These are phyloP conservation scores for Trichoderma atroviride DNA, from an alignment of 2,329 filamentous ascomycete genomes.

Conservation along the genomic window DNA sequence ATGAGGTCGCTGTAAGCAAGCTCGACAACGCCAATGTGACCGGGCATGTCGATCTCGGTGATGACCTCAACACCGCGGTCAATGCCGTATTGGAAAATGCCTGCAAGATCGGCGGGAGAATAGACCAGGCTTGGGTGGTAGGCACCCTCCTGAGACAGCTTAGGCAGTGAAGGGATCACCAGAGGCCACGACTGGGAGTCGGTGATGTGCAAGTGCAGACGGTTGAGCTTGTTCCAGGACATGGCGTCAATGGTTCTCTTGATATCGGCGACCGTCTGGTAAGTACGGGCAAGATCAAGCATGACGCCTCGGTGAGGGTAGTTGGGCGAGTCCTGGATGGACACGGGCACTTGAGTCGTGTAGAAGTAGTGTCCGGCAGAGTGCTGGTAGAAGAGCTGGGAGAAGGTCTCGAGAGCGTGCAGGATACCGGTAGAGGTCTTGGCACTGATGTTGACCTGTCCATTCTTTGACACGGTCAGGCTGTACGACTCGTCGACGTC, in stretches of 20 bases:
- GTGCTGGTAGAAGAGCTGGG: constrained; percentile 78
- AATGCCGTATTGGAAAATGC: constrained; percentile 72
- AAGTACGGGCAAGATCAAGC: constrained; percentile 75
- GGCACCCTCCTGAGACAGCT: constrained; percentile 71
- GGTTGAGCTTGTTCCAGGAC: constrained; percentile 80
- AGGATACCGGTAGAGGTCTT: constrained; percentile 69
- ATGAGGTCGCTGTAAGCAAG: constrained; percentile 56
- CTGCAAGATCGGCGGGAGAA: constrained; percentile 62
- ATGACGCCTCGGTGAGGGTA: constrained; percentile 82
- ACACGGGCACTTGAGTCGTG: constrained; percentile 69
- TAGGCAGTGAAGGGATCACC: constrained; percentile 72
- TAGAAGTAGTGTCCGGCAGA: constrained; percentile 62
- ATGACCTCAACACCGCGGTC: constrained; percentile 61
- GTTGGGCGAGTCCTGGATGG: constrained; percentile 70
- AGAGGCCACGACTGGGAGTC: constrained; percentile 86
- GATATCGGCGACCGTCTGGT: constrained; percentile 67
- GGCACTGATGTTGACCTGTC: constrained; percentile 65
- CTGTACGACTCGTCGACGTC: constrained; percentile 77
- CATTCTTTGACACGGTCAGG: constrained; percentile 60
- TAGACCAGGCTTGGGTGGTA: constrained; percentile 72
- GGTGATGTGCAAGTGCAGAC: constrained; percentile 78
- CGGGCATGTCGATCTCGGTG: constrained; percentile 65
- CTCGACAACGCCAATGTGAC: constrained; percentile 59
- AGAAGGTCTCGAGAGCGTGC: constrained; percentile 72
- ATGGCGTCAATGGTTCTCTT: constrained; percentile 75